Evolutionary conservation across 169 alveolate species (phyloP).

Genomic region (Babesia gibsoni): DNA sequence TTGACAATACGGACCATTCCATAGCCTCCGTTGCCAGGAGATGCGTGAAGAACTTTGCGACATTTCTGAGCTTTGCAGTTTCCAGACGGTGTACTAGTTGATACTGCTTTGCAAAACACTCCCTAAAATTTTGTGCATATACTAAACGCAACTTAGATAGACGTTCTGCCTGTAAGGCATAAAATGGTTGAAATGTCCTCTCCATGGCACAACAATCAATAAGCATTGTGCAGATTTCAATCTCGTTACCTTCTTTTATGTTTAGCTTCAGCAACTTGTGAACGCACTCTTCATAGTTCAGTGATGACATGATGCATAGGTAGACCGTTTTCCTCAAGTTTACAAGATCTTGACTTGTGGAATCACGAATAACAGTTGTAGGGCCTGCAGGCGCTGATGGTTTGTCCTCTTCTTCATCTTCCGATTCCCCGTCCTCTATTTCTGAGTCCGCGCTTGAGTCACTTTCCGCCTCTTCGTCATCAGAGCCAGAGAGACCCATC

Average conservation of each 20-base stretch:
- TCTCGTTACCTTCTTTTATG: conserved; percentile 90
- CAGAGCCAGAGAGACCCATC: conserved; percentile 75
- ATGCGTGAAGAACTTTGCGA: conserved; percentile 96
- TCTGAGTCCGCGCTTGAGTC: conserved; percentile 78
- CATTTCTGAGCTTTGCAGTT: conserved; percentile 94
- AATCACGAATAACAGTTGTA: conserved; percentile 76
- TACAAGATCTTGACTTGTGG: conserved; percentile 92
- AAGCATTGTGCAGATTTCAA: conserved; percentile 94
- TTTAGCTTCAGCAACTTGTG: conserved; percentile 95
- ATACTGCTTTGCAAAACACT: conserved; percentile 80
- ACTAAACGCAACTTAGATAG: conserved; percentile 90
- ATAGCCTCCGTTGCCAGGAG: conserved; percentile 87
- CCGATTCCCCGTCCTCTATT: conserved; percentile 75
- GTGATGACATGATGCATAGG: conserved; percentile 95
- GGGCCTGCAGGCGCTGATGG: conserved; percentile 72
- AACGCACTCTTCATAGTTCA: conserved; percentile 97
- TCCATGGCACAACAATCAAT: conserved; percentile 99
- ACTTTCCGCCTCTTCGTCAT: conserved; percentile 63
- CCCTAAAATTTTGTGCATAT: conserved; percentile 88
- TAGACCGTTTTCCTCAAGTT: conserved; percentile 93
- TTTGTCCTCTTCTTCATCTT: conserved; percentile 63
- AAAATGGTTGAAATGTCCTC: conserved; percentile 94
- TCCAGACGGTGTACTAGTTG: conserved; percentile 92
- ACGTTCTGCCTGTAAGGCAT: conserved; percentile 93
- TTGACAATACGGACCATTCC: conserved; percentile 79